Conservation (phyloP, 1,284 basidiomycete genomes). For the Ceratobasidium sp. region DNA sequence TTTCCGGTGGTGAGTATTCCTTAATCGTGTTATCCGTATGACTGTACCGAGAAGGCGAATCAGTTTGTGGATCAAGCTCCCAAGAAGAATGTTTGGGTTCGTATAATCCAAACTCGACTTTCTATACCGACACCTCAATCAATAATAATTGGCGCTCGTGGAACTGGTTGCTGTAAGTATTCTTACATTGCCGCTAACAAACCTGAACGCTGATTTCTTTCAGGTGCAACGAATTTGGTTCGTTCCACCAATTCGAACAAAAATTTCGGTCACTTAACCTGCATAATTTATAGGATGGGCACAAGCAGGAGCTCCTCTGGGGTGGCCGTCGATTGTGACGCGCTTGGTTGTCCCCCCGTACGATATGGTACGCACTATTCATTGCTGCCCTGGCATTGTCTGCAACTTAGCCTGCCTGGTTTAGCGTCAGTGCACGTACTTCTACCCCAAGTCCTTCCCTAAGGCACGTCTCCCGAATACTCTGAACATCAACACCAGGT, state of each 20-base stretch:
- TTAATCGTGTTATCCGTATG: slow-evolving; percentile 28
- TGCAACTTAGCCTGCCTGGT: neutral
- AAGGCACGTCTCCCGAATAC: slow-evolving; percentile 29
- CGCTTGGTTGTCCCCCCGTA: slow-evolving; percentile 35
- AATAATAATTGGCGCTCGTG: slow-evolving; percentile 63
- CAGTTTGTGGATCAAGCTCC: neutral
- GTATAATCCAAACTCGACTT: slow-evolving; percentile 57
- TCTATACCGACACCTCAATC: slow-evolving; percentile 60
- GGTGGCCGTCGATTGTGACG: slow-evolving; percentile 36
- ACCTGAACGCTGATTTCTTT: slow-evolving; percentile 41
- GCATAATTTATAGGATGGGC: slow-evolving; percentile 23
- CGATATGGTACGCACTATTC: slow-evolving; percentile 33
- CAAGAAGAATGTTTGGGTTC: slow-evolving; percentile 59
- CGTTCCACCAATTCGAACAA: neutral
- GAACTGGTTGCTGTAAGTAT: slow-evolving; percentile 55
- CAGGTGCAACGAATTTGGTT: slow-evolving; percentile 40
- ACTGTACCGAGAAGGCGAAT: slow-evolving; percentile 5
- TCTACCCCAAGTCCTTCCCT: slow-evolving; percentile 39
- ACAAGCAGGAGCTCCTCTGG: slow-evolving; percentile 37
- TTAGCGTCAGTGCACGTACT: slow-evolving; percentile 39
- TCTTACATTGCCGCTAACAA: neutral
- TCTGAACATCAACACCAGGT: slow-evolving; percentile 37
- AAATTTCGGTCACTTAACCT: neutral
- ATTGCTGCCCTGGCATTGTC: neutral
- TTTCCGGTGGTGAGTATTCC: slow-evolving; percentile 54